Evolutionary conservation across 495 filamentous ascomycete species (phyloP), one percentile per base, ranked within the genome.

Genomic region (Massariosphaeria phaeospora): DNA sequence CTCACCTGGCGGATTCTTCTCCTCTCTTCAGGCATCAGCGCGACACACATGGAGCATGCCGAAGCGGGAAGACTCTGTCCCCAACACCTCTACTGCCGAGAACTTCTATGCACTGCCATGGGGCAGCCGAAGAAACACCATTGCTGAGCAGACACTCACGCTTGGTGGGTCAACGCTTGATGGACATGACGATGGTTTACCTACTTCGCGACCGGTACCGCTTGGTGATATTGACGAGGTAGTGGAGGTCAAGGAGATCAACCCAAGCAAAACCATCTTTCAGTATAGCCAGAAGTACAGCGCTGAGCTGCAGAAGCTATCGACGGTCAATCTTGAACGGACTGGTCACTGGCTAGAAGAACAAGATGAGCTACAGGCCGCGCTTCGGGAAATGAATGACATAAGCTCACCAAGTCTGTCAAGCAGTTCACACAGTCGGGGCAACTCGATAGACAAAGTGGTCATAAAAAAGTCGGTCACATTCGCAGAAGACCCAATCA

Each of bases 1-100:
- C 2, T 95, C 90, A 1, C 90, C 90, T 0, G 86, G 88, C 23
- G 88, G 86, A 0, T 95, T 96, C 75, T 96, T 96, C 67, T 84
- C 88, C 17, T 88, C 86, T 0, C 76, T 96, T 15, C 84, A 79
- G 13, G 75, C 79, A 1, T 77, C 81, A 42, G 80, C 83, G 26
- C 78, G 89, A 46, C 81, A 85, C 63, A 93, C 89, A 3, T 96
- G 90, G 90, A 68, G 59, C 45, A 72, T 78, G 63, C 47, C 74
- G 27, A 71, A 75, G n/a, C 36, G 25, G 12, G 60, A 69, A 3
- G 56, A 64, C 10, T 46, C 52, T 0, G 56, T 42, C 0, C 69
- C 69, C 1, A 67, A 61, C 20, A 72, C 69, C 1, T 62, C 65
- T 24, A 66, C 62, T 29, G 69, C 69, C 2, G 85, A 91, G 59